These are phyloP conservation scores for Stagonosporopsis cucurbitacearum DNA, from an alignment of 2,329 filamentous ascomycete species.

Conservation along the genomic window DNA sequence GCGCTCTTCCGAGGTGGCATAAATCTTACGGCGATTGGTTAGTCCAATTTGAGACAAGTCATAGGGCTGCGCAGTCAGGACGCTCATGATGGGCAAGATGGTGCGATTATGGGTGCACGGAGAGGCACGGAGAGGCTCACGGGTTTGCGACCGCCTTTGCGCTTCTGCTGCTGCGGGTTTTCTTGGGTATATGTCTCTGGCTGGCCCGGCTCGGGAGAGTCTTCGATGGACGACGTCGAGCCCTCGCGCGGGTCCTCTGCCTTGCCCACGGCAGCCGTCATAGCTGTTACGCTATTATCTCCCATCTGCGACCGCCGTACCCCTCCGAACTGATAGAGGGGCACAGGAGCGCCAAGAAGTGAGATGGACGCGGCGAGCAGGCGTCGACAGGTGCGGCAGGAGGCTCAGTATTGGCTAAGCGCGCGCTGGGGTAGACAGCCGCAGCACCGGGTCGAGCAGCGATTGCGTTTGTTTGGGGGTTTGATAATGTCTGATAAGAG, in stretches of 20 bases:
- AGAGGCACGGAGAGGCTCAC: conserved; percentile 63
- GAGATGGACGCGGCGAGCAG: conserved; percentile 42
- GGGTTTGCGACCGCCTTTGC: conserved; percentile 96
- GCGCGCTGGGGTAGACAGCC: conserved; percentile 43
- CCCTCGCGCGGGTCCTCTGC: conserved; percentile 52
- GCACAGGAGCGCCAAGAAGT: conserved; percentile 44
- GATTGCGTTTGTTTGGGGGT: conserved; percentile 46
- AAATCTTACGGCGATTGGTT: conserved; percentile 72
- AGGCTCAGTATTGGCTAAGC: conserved; percentile 47
- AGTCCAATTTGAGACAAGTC: conserved; percentile 47
- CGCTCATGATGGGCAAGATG: conserved; percentile 32
- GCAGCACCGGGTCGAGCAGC: conserved; percentile 42
- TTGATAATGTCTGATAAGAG: conserved; percentile 56
- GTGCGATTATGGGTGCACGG: conserved; percentile 22
- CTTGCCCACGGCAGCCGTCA: conserved; percentile 55
- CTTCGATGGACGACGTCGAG: conserved; percentile 57
- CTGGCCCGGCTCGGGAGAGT: conserved; percentile 56
- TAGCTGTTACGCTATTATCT: conserved; percentile 55
- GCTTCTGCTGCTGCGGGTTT: conserved; percentile 71
- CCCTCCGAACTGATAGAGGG: conserved; percentile 50
- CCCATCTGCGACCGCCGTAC: conserved; percentile 58
- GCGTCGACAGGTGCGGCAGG: conserved; percentile 28
- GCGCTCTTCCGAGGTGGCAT: conserved; percentile 97
- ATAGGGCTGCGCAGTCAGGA: conserved; percentile 30
- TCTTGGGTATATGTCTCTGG: conserved; percentile 51